These are phyloP conservation scores for Venturia carpophila DNA, from an alignment of 2,329 filamentous ascomycete genomes.

Conservation along the genomic window DNA sequence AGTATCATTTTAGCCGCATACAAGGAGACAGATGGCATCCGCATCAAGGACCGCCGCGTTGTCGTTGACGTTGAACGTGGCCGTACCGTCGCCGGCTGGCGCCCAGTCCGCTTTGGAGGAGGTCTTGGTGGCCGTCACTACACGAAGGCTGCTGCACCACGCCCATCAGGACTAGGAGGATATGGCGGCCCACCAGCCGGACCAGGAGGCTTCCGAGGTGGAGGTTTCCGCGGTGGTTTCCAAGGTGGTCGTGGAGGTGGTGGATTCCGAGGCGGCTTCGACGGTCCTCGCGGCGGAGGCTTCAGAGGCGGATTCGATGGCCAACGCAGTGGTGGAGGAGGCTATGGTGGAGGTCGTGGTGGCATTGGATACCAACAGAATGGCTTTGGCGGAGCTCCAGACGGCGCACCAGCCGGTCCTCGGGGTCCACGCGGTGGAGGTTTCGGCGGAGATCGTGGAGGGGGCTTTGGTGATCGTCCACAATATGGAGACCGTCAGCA, in stretches of 20 bases:
- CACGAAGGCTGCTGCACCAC: constrained; percentile 68
- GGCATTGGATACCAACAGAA: constrained; percentile 39
- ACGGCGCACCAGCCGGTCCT: constrained; percentile 43
- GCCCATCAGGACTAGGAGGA: constrained; percentile 58
- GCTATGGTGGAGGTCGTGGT: constrained; percentile 36
- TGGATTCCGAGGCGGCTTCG: constrained; percentile 35
- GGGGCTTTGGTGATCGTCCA: constrained; percentile 27
- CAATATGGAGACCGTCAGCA: constrained; percentile 21
- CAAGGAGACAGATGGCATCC: constrained; percentile 78
- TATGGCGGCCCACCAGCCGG: constrained; percentile 48
- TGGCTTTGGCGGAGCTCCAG: constrained; percentile 35
- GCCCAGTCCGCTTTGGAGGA: constrained; percentile 81
- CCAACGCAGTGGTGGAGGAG: constrained; percentile 35
- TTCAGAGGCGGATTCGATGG: constrained; percentile 34
- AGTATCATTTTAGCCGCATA: constrained; percentile 68
- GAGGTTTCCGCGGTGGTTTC: constrained; percentile 49
- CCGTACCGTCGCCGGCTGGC: constrained; percentile 89
- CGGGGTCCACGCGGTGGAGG: constrained; percentile 35
- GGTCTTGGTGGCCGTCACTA: constrained; percentile 89
- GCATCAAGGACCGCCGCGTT: constrained; percentile 85
- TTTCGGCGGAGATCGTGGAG: constrained; percentile 44
- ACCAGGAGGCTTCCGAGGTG: constrained; percentile 44
- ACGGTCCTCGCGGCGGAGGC: constrained; percentile 23
- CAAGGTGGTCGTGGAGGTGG: constrained; percentile 47
- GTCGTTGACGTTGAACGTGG: constrained; percentile 95